Base-by-base conservation (phyloP, 2,329 filamentous ascomycete species). In the Paracorniculantispora psalliotae region DNA sequence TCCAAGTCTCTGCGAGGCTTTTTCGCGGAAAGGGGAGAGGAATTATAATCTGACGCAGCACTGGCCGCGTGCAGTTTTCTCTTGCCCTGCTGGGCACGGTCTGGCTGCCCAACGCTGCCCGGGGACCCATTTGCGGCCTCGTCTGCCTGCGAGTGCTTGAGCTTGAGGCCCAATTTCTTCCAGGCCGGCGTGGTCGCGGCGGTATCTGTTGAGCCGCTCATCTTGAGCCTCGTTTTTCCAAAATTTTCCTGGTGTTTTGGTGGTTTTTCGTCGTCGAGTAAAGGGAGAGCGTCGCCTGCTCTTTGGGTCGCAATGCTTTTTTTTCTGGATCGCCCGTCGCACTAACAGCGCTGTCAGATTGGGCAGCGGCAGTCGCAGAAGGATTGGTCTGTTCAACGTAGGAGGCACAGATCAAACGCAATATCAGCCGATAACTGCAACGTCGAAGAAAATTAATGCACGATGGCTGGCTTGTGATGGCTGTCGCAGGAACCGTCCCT, bases 131-230 rank as follows among this genome's bases (percentile, higher is more conserved):
- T 57, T 53, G 53, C 41, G 28, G 53, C 12, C 53, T 50, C 52
- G 17, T 44, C 26, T 53, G 59, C 59, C 12, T 37, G 47, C 21
- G 54, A 61, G 47, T 57, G 68, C 72, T 84, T 85, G 73, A 84
- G 81, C 76, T 84, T 84, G 69, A 85, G 79, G 72, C 83, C 82
- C 77, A 84, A 79, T 76, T 80, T 79, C 69, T 85, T 85, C 82
- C 82, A 85, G 63, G 81, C 81, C 59, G 82, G 82, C 62, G 59
- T 57, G 37, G 37, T 25, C 13, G 46, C 17, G 17, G 59, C 19
- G 46, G 33, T 41, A 28, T 51, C 52, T 50, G 39, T 26, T 39
- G 59, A 60, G 21, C 52, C 52, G 47, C 47, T 57, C 59, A 60
- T 60, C 57, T 44, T 60, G 46, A 30, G 19, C 21, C n/a, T 33